Evolutionary conservation across 768 basidiomycete genomes (phyloP), one percentile per base, ranked within the genome.

Genomic region (Daedaleopsis sinensis): DNA sequence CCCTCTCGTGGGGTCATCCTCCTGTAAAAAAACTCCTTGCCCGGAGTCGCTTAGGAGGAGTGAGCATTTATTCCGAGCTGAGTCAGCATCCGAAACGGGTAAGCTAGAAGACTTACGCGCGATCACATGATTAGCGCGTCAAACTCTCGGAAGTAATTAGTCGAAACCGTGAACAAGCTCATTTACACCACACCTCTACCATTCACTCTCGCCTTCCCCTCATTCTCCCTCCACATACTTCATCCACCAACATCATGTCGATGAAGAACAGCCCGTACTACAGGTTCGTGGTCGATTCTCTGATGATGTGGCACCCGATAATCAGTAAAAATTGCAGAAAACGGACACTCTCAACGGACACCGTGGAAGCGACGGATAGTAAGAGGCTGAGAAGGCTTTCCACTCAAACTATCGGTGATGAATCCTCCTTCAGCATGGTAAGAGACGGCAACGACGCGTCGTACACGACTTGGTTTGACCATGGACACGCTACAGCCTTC

Each of bases 381-480:
- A 61, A 42, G 49, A 48, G 52, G 38, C 62, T 64, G 18, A 55
- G 58, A 35, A 21, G 54, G 37, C 27, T 38, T 1, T 55, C 54
- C 3, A 35, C 58, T 47, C 42, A 52, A 44, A 52, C 62, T 18
- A 18, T 59, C 19, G 55, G 50, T 18, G 58, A 54, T 48, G 58
- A 57, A 19, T 55, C 47, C 3, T 56, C 58, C 16, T 44, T 36
- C 13, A 35, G 10, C 16, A 37, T 27, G 43, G 54, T 55, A 15
- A 64, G 58, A 49, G 48, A 32, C 36, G 48, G 21, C 11, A 7
- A 46, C 18, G 54, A 55, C 54, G 43, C 62, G 62, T 57, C 58
- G 55, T 23, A 49, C 59, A 16, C 42, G 24, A 9, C 5, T 24
- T 23, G 19, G 16, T 13, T n/a, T 39, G 16, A 43, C 52, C 37